phyloP scores from a whole-genome alignment of 176 grass and related monocot species.

The Miscanthus lutarioriparius region DNA sequence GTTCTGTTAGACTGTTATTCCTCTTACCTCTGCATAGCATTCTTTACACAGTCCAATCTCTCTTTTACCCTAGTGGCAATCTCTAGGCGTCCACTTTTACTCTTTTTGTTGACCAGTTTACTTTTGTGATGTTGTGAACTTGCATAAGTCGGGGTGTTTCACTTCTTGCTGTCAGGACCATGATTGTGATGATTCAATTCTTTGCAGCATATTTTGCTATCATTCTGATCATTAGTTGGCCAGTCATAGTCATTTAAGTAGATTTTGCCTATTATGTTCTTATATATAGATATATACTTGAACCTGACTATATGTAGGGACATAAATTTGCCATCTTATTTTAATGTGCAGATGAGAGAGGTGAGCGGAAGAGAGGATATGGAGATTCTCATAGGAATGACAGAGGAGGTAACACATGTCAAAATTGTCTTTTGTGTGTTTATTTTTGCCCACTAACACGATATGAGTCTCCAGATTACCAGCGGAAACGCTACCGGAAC shows the following conservation, averaged over 20 bases:
- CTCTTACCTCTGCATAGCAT: not conserved
- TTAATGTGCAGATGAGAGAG: conserved; percentile 69
- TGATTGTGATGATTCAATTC: not conserved
- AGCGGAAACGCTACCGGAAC: conserved; percentile 62
- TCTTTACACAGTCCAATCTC: not conserved
- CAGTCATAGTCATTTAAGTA: not conserved
- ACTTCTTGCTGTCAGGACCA: conserved; percentile 2
- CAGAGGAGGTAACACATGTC: conserved; percentile 62
- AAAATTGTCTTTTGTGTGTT: not conserved
- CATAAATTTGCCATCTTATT: not conserved
- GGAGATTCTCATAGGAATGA: conserved; percentile 63
- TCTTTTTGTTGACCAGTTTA: not conserved
- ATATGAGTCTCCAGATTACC: conserved; percentile 57
- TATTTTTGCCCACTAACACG: not conserved
- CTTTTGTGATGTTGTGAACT: not conserved
- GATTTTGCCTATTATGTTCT: not conserved
- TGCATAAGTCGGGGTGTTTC: not conserved
- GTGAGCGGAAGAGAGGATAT: conserved; percentile 64
- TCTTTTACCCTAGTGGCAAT: not conserved
- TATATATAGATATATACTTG: not conserved
- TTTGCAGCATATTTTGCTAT: not conserved
- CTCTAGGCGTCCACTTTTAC: not conserved
- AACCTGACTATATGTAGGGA: not conserved
- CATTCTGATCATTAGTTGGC: not conserved
- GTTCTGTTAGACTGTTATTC: not conserved